Evolutionary conservation across 352 stramenopile genomes (phyloP).

Genomic region (Globisporangium radiosum): DNA sequence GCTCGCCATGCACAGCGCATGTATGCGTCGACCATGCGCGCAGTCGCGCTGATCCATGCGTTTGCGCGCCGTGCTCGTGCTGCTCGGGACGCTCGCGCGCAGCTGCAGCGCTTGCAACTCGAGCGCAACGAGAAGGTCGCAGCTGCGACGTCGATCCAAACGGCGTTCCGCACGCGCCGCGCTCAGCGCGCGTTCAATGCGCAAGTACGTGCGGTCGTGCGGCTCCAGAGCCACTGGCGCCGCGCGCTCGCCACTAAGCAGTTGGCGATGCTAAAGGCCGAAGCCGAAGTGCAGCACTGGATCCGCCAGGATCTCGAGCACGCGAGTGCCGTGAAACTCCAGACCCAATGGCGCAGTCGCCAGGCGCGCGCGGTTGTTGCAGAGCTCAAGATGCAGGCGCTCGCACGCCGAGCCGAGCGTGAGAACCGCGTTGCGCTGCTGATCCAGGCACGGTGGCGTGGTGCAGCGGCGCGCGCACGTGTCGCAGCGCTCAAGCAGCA

Average conservation of each 20-base stretch:
- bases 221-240: constrained; percentile 30
- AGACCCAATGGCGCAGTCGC: constrained; percentile 25
- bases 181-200: constrained; percentile 10
- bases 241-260: constrained; percentile 10
- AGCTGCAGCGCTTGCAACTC: background rate
- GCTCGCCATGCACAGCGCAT: constrained; percentile 17
- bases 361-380: constrained; percentile 12
- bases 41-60: constrained; percentile 21
- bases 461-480: background rate
- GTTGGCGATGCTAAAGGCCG: constrained; percentile 10
- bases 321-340: constrained; percentile 25
- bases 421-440: constrained; percentile 10
- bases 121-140: constrained; percentile 3
- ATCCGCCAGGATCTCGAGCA: constrained; percentile 15
- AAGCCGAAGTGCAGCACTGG: constrained; percentile 12
- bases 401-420: background rate
- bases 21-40: constrained; percentile 21
- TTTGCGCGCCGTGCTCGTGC: constrained; percentile 17
- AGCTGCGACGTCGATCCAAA: constrained; percentile 24
- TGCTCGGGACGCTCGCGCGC: constrained; percentile 13
- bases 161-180: constrained; percentile 13
- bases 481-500: background rate
- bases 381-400: constrained; percentile 3
- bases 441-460: constrained; percentile 5
- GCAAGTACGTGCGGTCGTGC: constrained; percentile 17